Base-by-base conservation (phyloP, 2,329 filamentous ascomycete genomes). In the Dothistroma pini region DNA sequence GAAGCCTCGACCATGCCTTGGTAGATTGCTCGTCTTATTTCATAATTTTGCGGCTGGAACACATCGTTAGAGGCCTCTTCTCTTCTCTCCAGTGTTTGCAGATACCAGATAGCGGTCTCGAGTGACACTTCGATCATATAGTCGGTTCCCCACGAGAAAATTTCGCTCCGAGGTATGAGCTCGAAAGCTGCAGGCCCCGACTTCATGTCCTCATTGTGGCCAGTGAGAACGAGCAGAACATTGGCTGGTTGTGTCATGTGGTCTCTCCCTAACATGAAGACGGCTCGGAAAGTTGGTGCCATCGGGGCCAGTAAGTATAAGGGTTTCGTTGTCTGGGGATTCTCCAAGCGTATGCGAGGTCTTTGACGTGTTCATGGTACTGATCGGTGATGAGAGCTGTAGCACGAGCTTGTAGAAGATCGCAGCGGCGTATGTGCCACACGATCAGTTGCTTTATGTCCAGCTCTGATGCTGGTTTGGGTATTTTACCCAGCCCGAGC, bases 191-290 rank as follows among this genome's bases (percentile, higher is more conserved):
- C 49, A n/a, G 50, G 21, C 1, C 35, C 57, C 9, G 57, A 54
- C 21, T 12, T 49, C 38, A 59, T 44, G 19, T 54, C 57, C 19
- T 59, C 19, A 21, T 49, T 49, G n/a, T 54, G 57, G n/a, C 57
- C 50, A 4, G 57, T 59, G 8, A 59, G 34, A 1, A 59, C 51
- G 4, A 59, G 22, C n/a, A 59, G 51, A n/a, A 59, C 57, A 8
- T 31, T 4, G 35, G 11, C 12, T 16, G n/a, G n/a, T 12, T 34
- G n/a, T 16, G 35, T 14, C 51, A 59, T 54, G 11, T 11, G 22
- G 16, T 47, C 19, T 25, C 50, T 44, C 4, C 49, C 51, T 22
- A 59, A 32, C 9, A 49, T 35, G 22, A 59, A 31, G 8, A 59
- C 50, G 16, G 57, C 57, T 48, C 51, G 38, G 50, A 32, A 48